Percentiles rank a stretch among this genome's conserved stretches.
These are phyloP conservation scores for Fusarium mundagurra DNA, from an alignment of 2,329 filamentous ascomycete species.

Conservation along the genomic window DNA sequence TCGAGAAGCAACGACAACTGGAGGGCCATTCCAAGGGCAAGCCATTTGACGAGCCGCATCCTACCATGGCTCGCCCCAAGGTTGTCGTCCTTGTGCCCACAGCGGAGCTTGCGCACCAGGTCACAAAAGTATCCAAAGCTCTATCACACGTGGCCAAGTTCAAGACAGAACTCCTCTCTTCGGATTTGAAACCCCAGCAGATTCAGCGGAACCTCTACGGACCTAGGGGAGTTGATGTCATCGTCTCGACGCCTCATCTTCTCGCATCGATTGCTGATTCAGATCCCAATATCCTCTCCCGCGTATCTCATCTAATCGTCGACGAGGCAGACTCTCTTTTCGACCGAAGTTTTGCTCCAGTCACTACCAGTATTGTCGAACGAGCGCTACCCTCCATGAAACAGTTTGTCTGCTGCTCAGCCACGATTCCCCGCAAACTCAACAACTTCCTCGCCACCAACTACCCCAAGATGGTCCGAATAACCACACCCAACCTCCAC, in stretches of 20 bases:
- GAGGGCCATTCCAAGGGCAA: conserved; percentile 66
- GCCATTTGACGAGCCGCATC: conserved; percentile 74
- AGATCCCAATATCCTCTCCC: conserved; percentile 92
- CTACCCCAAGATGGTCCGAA: conserved; percentile 84
- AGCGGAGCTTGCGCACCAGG: conserved; percentile 89
- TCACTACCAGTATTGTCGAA: conserved; percentile 85
- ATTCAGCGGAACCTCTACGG: conserved; percentile 89
- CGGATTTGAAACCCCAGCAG: conserved; percentile 77
- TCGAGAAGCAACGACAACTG: conserved; percentile 66
- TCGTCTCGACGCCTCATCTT: conserved; percentile 89
- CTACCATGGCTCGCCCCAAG: conserved; percentile 80
- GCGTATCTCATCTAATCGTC: conserved; percentile 86
- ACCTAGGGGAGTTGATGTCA: conserved; percentile 81
- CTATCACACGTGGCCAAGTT: conserved; percentile 89
- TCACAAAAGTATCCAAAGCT: conserved; percentile 81
- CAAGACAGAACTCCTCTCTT: conserved; percentile 83
- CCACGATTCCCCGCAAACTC: conserved; percentile 90
- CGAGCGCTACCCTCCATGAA: conserved; percentile 82
- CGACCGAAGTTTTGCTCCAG: conserved; percentile 89
- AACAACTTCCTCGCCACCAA: conserved; percentile 84
- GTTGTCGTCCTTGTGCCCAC: conserved; percentile 91
- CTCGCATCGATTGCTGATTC: conserved; percentile 87
- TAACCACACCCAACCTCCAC: conserved; percentile 95
- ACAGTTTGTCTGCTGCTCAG: conserved; percentile 92
- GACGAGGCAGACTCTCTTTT: conserved; percentile 97